Conservation (phyloP, 2,329 filamentous ascomycete genomes). For the Zopfia rhizophila region DNA sequence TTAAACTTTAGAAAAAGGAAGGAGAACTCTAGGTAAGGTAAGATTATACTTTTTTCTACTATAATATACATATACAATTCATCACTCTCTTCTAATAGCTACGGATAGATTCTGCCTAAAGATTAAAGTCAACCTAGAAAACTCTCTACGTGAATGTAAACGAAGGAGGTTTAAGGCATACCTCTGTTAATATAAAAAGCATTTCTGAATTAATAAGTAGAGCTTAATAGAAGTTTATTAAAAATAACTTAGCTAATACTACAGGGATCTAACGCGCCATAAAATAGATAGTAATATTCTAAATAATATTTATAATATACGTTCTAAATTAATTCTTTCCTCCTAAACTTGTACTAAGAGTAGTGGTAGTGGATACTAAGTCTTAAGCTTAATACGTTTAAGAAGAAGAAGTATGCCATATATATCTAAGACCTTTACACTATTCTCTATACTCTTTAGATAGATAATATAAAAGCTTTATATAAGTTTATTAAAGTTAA, state of each 20-base stretch:
- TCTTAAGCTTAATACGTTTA: constrained; percentile 27
- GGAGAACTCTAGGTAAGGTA: constrained; percentile 17
- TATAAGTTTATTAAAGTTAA: constrained; percentile 28
- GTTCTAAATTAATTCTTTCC: constrained; percentile 12
- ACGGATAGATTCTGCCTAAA: constrained; percentile 21
- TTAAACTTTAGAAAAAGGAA: constrained; percentile 18
- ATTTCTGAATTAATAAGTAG: constrained; percentile 24
- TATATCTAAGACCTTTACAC: constrained; percentile 33
- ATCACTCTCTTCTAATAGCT: constrained; percentile 12
- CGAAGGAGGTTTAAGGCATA: constrained; percentile 27
- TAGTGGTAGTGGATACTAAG: constrained; percentile 27
- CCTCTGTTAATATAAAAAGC: constrained; percentile 23
- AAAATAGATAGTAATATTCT: constrained; percentile 22
- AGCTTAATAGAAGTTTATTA: constrained; percentile 25
- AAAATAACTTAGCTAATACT: constrained; percentile 26
- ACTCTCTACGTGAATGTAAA: constrained; percentile 24
- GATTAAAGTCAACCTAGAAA: constrained; percentile 19
- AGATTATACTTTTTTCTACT: not conserved
- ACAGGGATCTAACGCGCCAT: constrained; percentile 20
- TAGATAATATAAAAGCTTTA: constrained; percentile 28
- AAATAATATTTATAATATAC: constrained; percentile 28
- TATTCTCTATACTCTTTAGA: constrained; percentile 30
- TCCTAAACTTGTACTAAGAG: constrained; percentile 19
- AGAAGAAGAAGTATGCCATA: constrained; percentile 34
- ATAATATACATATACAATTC: not conserved